Percentiles rank a stretch among this genome's conserved stretches.
Conservation (phyloP, 1,139 yeast genomes). For the Scheffersomyces stambukii region DNA sequence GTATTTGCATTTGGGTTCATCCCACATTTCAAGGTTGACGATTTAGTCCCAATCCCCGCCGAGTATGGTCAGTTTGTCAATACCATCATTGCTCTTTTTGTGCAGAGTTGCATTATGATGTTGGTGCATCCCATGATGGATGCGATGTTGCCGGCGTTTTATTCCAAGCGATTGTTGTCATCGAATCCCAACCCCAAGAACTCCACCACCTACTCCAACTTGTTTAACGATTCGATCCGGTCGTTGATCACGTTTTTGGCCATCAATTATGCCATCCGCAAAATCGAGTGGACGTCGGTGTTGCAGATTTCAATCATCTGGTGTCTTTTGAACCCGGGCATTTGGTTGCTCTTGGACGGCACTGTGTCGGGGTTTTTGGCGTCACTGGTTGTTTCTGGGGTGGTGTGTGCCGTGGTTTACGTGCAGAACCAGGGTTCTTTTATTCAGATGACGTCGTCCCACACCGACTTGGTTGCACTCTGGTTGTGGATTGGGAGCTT, state of each 20-base stretch:
- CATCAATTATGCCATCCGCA: slow-evolving; percentile 76
- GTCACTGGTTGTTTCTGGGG: slow-evolving; percentile 38
- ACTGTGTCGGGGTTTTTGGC: slow-evolving; percentile 62
- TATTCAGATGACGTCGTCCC: slow-evolving; percentile 12
- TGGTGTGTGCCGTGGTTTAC: slow-evolving; percentile 36
- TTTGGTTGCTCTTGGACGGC: slow-evolving; percentile 80
- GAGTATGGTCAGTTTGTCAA: slow-evolving; percentile 15
- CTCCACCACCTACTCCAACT: slow-evolving; percentile 21
- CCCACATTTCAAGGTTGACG: slow-evolving; percentile 19
- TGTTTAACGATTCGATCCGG: slow-evolving; percentile 43
- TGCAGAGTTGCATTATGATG: slow-evolving; percentile 64
- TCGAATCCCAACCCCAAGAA: slow-evolving; percentile 30
- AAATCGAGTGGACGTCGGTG: slow-evolving; percentile 74
- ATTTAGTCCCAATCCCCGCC: slow-evolving; percentile 7
- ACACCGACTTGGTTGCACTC: slow-evolving; percentile 30
- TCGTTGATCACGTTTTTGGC: slow-evolving; percentile 77
- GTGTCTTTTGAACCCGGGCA: slow-evolving; percentile 70
- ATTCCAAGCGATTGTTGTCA: slow-evolving; percentile 24
- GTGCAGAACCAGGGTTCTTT: slow-evolving; percentile 22
- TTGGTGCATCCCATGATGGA: slow-evolving; percentile 61
- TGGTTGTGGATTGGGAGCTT: slow-evolving; percentile 57
- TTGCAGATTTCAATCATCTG: slow-evolving; percentile 73
- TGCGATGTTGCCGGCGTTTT: slow-evolving; percentile 32
- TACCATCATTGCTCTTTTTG: slow-evolving; percentile 22
- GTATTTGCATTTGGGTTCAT: slow-evolving; percentile 29